Base-by-base conservation (phyloP, 257 asterid genomes). In the Hygrophila difformis region DNA sequence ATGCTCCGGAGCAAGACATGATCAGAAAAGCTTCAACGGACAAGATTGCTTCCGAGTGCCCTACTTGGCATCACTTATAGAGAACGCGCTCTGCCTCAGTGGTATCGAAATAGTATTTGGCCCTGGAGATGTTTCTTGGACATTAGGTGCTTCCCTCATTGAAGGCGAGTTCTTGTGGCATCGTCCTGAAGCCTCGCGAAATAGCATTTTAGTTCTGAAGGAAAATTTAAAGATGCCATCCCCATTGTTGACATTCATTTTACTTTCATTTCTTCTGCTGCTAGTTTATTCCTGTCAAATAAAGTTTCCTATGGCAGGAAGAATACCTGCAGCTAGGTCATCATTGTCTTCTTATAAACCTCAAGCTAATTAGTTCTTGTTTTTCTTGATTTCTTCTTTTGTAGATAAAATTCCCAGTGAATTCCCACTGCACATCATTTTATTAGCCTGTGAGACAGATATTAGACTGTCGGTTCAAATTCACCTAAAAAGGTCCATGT, bases 81-180 rank as follows among this genome's bases (percentile, higher is more conserved):
- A 70, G 59, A 72, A 82, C 33, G 71, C 83, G 34, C 77, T 85
- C 12, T 85, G 96, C 47, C 77, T 85, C n/a, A 28, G 74, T 11
- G 59, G 61, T 31, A 59, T 14, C n/a, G 87, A 85, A 20, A 68
- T 85, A 52, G 47, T 60, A 44, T 85, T 85, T 44, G 87, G 96
- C 22, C 92, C 96, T 1, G 83, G 81, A 17, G 87, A 85, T 22
- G 48, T 81, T 53, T 71, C 96, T 35, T 85, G 96, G 96, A 76
- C 92, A 6, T 56, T 81, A 63, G 95, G 94, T 6, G 85, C 92
- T 57, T 83, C 96, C 18, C 55, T 81, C 14, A 46, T 78, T 16
- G 94, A 85, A 61, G 92, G 85, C 40, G 82, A 69, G 12, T 74
- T 67, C 39, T 38, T 70, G 24, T 71, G 82, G 92, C 73, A 6